phyloP scores from a whole-genome alignment of 2,329 filamentous ascomycete species.

The Colletotrichum spaethianum region DNA sequence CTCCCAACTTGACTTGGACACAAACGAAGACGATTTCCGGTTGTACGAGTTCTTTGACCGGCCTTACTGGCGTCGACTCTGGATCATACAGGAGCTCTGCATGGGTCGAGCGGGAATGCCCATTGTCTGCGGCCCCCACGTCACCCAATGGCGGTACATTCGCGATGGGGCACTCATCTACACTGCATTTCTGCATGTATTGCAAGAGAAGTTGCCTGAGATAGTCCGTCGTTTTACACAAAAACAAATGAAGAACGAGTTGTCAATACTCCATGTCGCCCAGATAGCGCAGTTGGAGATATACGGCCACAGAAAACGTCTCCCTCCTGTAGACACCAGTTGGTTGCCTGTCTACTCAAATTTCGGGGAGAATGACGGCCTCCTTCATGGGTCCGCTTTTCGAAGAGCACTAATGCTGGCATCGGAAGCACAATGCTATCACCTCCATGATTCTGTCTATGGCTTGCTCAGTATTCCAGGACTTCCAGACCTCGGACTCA shows the following conservation, averaged over 20 bases:
- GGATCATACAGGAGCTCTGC: conserved; percentile 30
- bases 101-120: conserved; percentile 12
- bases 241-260: not conserved
- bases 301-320: conserved; percentile 9
- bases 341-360: conserved; percentile 8
- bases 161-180: conserved; percentile 9
- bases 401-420: conserved; percentile 16
- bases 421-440: conserved; percentile 1
- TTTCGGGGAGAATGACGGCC: not conserved
- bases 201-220: conserved; percentile 5
- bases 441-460: conserved; percentile 15
- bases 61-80: conserved; percentile 27
- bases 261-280: conserved; percentile 11
- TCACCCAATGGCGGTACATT: conserved; percentile 26
- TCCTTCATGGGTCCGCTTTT: conserved; percentile 9
- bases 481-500: conserved; percentile 3
- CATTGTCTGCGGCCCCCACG: conserved; percentile 12
- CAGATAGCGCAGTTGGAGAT: conserved; percentile 20
- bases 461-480: conserved; percentile 9
- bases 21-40: not conserved
- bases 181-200: not conserved
- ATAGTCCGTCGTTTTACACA: not conserved
- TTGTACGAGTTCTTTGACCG: conserved; percentile 22
- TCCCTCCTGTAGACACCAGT: conserved; percentile 7
- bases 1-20: not conserved